These are phyloP conservation scores for Claviceps sorghi DNA, from an alignment of 2,329 filamentous ascomycete species.

Conservation along the genomic window DNA sequence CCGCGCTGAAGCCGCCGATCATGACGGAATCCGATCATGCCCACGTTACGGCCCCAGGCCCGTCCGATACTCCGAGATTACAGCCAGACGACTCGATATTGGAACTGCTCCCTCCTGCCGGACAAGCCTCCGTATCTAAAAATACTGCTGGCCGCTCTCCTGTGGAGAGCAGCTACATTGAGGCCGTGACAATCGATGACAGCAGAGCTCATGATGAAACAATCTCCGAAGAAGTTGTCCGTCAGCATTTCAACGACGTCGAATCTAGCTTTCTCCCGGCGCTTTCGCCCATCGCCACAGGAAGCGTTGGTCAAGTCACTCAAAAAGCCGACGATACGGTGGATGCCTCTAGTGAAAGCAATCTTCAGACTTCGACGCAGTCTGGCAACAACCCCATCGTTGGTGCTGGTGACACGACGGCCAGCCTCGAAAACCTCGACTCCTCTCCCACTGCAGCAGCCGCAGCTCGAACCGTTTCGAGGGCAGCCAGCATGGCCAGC, in stretches of 20 bases:
- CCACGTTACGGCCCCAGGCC: neutral
- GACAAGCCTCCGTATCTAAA: constrained; percentile 4
- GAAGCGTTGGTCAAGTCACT: constrained; percentile 20
- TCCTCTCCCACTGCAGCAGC: constrained; percentile 44
- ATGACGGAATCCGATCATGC: neutral
- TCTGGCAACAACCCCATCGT: constrained; percentile 12
- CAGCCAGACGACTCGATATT: constrained; percentile 7
- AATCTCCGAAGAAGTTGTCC: constrained; percentile 36
- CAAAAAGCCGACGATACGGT: constrained; percentile 43
- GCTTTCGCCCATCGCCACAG: constrained; percentile 39
- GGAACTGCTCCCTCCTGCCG: constrained; percentile 9
- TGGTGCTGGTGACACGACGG: constrained; percentile 29
- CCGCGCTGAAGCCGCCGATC: neutral
- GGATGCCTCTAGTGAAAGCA: constrained; percentile 27
- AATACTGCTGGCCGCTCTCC: neutral
- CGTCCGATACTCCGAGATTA: neutral
- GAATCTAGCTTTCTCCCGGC: constrained; percentile 51
- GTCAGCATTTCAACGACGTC: constrained; percentile 45
- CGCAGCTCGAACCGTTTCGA: constrained; percentile 37
- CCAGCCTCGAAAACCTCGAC: constrained; percentile 36
- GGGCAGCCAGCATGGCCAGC: constrained; percentile 33
- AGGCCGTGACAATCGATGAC: constrained; percentile 23
- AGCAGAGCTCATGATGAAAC: constrained; percentile 27
- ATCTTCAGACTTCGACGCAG: constrained; percentile 9
- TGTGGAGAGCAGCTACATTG: constrained; percentile 27